A percentile compares a stretch with the other conserved stretches of the same genome.
phyloP scores from a whole-genome alignment of 2,329 filamentous ascomycete genomes.

The Trichoderma arundinaceum region DNA sequence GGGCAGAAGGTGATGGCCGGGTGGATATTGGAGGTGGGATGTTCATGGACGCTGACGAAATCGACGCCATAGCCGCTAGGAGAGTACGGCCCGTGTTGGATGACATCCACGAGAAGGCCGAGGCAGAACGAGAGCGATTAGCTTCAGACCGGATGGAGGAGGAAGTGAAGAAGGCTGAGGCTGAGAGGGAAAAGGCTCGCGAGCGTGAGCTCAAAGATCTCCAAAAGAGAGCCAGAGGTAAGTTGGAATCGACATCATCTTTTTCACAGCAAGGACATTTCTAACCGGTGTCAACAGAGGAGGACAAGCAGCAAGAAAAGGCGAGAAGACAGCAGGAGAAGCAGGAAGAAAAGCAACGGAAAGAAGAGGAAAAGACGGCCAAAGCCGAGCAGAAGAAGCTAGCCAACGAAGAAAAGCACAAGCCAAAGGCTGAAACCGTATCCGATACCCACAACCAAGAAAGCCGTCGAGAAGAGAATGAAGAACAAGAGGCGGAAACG shows the following conservation, averaged over 20 bases:
- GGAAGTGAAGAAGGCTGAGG: slow-evolving; percentile 60
- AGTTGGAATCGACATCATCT: slow-evolving; percentile 39
- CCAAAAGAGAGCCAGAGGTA: slow-evolving; percentile 64
- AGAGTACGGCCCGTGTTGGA: slow-evolving; percentile 83
- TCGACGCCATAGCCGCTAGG: slow-evolving; percentile 78
- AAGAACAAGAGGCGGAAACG: slow-evolving; percentile 7
- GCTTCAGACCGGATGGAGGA: slow-evolving; percentile 68
- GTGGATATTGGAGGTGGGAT: slow-evolving; percentile 79
- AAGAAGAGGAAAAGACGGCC: slow-evolving; percentile 58
- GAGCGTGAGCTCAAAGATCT: slow-evolving; percentile 61
- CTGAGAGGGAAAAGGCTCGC: slow-evolving; percentile 53
- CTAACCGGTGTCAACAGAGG: slow-evolving; percentile 41
- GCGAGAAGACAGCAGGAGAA: slow-evolving; percentile 36
- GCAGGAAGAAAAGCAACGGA: slow-evolving; percentile 49
- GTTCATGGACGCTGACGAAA: slow-evolving; percentile 76
- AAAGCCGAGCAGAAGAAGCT: slow-evolving; percentile 60
- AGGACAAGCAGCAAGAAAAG: slow-evolving; percentile 49
- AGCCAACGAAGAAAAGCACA: slow-evolving; percentile 60
- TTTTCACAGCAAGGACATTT: background rate
- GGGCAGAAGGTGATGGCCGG: slow-evolving; percentile 61
- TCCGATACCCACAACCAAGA: slow-evolving; percentile 35
- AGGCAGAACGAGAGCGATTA: slow-evolving; percentile 71
- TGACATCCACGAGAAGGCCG: slow-evolving; percentile 80
- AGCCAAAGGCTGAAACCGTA: slow-evolving; percentile 38
- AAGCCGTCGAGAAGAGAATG: slow-evolving; percentile 25